Evolutionary conservation across 352 stramenopile species (phyloP).

Genomic region (Aphanomyces astaci): DNA sequence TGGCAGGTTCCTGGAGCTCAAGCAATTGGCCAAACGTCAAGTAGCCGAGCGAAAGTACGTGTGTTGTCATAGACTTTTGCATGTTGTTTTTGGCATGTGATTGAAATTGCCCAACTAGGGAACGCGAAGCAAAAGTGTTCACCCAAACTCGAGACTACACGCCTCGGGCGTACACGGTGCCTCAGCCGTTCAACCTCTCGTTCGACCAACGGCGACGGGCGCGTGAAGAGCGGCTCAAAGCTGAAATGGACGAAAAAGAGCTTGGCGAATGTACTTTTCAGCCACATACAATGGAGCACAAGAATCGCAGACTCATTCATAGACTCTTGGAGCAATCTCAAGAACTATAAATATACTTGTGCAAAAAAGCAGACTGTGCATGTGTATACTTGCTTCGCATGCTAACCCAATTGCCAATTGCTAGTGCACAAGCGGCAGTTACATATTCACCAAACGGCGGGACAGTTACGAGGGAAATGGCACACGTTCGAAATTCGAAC

Average conservation of each 20-base stretch:
- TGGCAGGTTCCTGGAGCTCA: conserved; percentile 64
- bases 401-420: too few relatives aligned
- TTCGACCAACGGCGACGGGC: neutral
- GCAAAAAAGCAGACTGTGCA: too few relatives aligned
- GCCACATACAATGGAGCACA: conserved; percentile 46
- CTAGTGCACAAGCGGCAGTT: too few relatives aligned
- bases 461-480: neutral
- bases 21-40: conserved; percentile 58
- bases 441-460: neutral
- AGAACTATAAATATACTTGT: neutral
- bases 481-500: conserved; percentile 2
- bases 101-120: conserved; percentile 13
- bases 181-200: conserved; percentile 67
- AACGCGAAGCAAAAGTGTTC: conserved; percentile 61
- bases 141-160: conserved; percentile 44
- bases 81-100: too few relatives aligned
- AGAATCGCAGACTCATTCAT: conserved; percentile 41
- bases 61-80: too few relatives aligned
- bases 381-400: too few relatives aligned
- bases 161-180: conserved; percentile 64
- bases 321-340: conserved; percentile 26
- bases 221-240: neutral
- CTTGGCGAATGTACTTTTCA: conserved; percentile 77
- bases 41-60: conserved; percentile 39
- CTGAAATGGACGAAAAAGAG: conserved; percentile 15